A percentile compares a stretch with the other conserved stretches of the same genome.
Evolutionary conservation across 2,329 filamentous ascomycete genomes (phyloP).

Genomic region (Ophiostoma populinum): DNA sequence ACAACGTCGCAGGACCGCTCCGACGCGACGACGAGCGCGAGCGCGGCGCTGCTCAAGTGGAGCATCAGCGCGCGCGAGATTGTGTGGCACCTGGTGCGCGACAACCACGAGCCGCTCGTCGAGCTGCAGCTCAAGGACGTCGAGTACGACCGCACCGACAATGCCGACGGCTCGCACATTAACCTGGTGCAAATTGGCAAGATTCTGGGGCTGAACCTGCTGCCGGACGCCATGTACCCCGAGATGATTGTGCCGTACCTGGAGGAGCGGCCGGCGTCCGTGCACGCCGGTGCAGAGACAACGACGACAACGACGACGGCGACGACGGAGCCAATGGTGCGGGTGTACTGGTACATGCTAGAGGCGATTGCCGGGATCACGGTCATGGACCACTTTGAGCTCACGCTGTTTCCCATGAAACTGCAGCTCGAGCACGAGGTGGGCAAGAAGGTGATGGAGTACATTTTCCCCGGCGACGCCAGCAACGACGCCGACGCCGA

Average conservation of each 20-base stretch:
- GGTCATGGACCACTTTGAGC: conserved; percentile 92
- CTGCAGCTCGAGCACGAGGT: conserved; percentile 87
- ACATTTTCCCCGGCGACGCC: conserved; percentile 62
- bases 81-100: conserved; percentile 88
- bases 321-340: conserved; percentile 63
- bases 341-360: conserved; percentile 94
- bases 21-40: conserved; percentile 52
- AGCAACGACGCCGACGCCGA: conserved; percentile 15
- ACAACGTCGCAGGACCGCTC: conserved; percentile 84
- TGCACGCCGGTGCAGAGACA: too few relatives aligned
- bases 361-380: conserved; percentile 96
- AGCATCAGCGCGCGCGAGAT: conserved; percentile 90
- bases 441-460: conserved; percentile 86
- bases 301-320: conserved; percentile 31
- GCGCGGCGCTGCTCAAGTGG: conserved; percentile 68
- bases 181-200: conserved; percentile 81
- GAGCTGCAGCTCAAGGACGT: conserved; percentile 87
- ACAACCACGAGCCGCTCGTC: conserved; percentile 71
- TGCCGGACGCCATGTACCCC: conserved; percentile 82
- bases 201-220: conserved; percentile 74
- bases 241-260: conserved; percentile 88
- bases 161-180: conserved; percentile 89
- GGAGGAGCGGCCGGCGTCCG: conserved; percentile 33
- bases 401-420: conserved; percentile 82
- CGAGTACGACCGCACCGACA: conserved; percentile 88